Base-by-base conservation (phyloP, 352 stramenopile species). In the Globisporangium cylindrosporum region DNA sequence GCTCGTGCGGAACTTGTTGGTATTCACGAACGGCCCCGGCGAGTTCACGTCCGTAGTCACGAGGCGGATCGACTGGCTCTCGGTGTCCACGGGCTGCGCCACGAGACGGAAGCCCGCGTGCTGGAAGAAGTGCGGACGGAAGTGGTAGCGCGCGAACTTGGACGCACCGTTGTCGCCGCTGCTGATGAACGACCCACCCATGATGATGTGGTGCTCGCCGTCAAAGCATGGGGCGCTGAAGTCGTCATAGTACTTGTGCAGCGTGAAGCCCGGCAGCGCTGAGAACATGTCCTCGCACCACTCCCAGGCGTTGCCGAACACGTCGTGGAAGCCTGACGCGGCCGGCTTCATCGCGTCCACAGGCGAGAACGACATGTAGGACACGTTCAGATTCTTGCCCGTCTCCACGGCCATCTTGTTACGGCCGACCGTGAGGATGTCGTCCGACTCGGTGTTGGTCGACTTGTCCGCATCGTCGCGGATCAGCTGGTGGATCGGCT, bases 201-300 rank as follows among this genome's bases (percentile, higher is more conserved):
- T 92, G 82, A 99, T 99, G 68, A 99, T 85, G 43, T 96, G 88
- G 80, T 99, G 96, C 68, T 98, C 95, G 36, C 95, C 96, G 73
- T 99, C 97, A 75, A 98, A 99, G 78, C 96, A 99, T n/a, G 97
- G 97, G 55, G 96, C 94, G 34, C 91, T 98, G 70, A 99, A 99
- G 76, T 99, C 96, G 76, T 99, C 95, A 80, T 99, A 99, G 55
- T 98, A 93, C 62, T 75, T 78, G 71, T 96, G 88, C 53, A 97
- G 79, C 34, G 93, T 76, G 71, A 98, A 98, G 32, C 91, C 91
- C 15, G 95, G 89, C 10, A 99, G 84, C 48, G 95, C 87, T 59
- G 91, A 96, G 69, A 99, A 98, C 72, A 93, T 83, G 79, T 99
- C 96, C 73, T 99, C 95, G 46, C 90, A 98, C 94, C 93, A 98